Evolutionary conservation across 2,329 filamentous ascomycete species (phyloP).

Genomic region (Anthostomella pinea): DNA sequence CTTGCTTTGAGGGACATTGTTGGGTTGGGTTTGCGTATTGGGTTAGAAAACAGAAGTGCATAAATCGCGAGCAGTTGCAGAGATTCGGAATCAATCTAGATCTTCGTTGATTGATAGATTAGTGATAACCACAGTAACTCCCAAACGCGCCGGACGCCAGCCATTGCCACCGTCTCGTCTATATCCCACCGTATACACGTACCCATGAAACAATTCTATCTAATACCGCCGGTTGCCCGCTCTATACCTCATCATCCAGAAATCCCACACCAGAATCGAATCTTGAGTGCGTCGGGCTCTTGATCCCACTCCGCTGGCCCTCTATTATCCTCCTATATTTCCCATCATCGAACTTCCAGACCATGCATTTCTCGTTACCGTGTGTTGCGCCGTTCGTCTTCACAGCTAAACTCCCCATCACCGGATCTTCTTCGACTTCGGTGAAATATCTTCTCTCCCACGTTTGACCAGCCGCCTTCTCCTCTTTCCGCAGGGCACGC

Average conservation of each 20-base stretch:
- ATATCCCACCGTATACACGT: no score
- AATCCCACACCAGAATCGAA: conserved; percentile 27
- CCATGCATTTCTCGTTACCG: not conserved
- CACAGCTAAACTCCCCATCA: not conserved
- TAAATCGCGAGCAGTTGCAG: no score
- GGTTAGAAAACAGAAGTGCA: no score
- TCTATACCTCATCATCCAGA: conserved; percentile 7
- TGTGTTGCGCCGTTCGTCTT: not conserved
- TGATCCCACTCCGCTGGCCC: conserved; percentile 14
- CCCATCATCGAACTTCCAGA: conserved; percentile 26
- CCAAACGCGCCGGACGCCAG: no score
- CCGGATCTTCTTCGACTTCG: conserved; percentile 12
- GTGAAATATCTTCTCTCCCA: conserved; percentile 27
- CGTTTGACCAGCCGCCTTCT: conserved; percentile 17
- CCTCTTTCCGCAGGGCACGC: conserved; percentile 39
- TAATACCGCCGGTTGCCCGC: no score
- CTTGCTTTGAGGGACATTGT: no score
- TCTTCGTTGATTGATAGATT: no score
- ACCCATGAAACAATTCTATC: no score
- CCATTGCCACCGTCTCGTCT: no score
- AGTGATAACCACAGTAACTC: no score
- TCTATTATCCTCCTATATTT: conserved; percentile 20
- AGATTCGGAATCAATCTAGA: no score
- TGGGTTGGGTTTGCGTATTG: no score
- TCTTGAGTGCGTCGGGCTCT: conserved; percentile 23